Evolutionary conservation across 305 asterid species (phyloP), one percentile per base, ranked within the genome.

Genomic region (Fraxinus velutina): DNA sequence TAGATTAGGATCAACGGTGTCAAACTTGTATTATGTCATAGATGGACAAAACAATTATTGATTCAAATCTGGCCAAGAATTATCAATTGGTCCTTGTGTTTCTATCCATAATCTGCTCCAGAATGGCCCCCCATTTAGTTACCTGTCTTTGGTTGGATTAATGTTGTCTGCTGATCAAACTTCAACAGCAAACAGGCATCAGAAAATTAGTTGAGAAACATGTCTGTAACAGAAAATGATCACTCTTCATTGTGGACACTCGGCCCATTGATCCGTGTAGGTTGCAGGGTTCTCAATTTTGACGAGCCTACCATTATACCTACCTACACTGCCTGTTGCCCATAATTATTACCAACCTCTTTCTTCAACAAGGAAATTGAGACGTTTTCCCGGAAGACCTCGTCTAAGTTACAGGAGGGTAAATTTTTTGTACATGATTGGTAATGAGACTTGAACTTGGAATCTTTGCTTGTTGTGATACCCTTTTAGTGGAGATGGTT

Each of bases 91-190:
- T 30, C 34, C 6, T 24, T 24, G 34, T 64, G 33, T n/a, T 47
- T 82, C 82, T 72, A 52, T 73, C 78, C 44, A 2, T 17, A 34
- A 83, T 32, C 29, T 37, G 21, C 79, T 70, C 75, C 6, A 4
- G 22, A 24, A 64, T 47, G 9, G 86, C 47, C 81, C 80, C 81
- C 81, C 83, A 60, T 75, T 60, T 76, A 39, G 80, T 78, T 85
- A 85, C 79, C 81, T 79, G 90, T 76, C 84, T 44, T 55, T 70
- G 79, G 82, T 81, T 78, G 84, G 85, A 82, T 84, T 77, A 80
- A 62, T 55, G 44, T 75, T 70, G 52, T 84, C 84, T 1, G 78
- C 15, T 73, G 86, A 86, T 78, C 73, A 64, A 79, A 64, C 55
- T 37, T 76, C 24, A 85, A 75, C 87, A 81, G 37, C 82, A 80